A percentile compares a stretch with the other conserved stretches of the same genome.
Conservation (phyloP, 1,284 basidiomycete genomes). For the Apiotrichum gracile region DNA sequence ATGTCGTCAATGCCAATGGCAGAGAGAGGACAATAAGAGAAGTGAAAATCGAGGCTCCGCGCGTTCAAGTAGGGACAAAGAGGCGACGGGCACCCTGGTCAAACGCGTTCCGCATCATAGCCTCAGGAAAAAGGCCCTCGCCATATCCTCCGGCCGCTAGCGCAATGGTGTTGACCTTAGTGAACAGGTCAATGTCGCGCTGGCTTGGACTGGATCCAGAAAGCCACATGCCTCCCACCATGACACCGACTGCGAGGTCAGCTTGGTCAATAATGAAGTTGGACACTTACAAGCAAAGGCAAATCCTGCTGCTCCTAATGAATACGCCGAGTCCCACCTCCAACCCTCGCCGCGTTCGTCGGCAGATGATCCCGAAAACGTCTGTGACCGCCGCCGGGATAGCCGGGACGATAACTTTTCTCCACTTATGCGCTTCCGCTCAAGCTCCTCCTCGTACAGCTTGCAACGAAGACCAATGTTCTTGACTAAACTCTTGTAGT, state of each 20-base stretch:
- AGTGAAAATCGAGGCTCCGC: background rate
- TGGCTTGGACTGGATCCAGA: conserved; percentile 20
- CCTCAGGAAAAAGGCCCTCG: conserved; percentile 30
- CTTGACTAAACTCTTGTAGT: conserved; percentile 28
- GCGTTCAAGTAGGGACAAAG: background rate
- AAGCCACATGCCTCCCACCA: conserved; percentile 20
- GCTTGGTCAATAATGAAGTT: background rate
- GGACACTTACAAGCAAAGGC: background rate
- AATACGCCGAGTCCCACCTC: background rate
- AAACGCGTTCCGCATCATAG: background rate
- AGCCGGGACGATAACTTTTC: background rate
- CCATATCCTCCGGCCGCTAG: conserved; percentile 23
- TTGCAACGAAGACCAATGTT: conserved; percentile 30
- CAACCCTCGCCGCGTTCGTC: background rate
- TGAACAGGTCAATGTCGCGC: conserved; percentile 28
- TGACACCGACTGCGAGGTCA: conserved; percentile 24
- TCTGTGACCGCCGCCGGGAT: background rate
- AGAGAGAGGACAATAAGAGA: background rate
- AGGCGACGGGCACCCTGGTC: conserved; percentile 1
- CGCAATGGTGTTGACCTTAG: conserved; percentile 32
- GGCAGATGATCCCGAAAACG: background rate
- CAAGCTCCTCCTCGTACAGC: conserved; percentile 20
- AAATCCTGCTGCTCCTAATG: background rate
- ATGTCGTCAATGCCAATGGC: background rate
- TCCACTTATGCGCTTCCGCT: conserved; percentile 1